These are phyloP conservation scores for Paramecium caudatum DNA, from an alignment of 73 alveolate species.

Conservation along the genomic window DNA sequence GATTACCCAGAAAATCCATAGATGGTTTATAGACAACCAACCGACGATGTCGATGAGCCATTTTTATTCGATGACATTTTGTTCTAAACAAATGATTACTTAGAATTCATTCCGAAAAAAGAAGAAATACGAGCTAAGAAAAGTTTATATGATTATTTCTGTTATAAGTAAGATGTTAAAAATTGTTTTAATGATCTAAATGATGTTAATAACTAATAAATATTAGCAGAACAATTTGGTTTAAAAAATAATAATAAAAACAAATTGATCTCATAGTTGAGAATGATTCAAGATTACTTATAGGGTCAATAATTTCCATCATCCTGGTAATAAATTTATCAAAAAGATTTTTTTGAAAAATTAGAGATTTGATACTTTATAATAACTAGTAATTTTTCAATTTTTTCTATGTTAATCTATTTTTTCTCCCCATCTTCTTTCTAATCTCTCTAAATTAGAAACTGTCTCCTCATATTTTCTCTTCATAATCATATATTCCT, in stretches of 20 bases:
- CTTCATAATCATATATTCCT: neutral
- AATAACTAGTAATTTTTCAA: neutral
- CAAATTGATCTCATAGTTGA: neutral
- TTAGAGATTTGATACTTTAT: conserved; percentile 1
- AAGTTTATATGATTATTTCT: neutral
- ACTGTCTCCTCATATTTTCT: conserved; percentile 63
- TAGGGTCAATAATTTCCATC: neutral
- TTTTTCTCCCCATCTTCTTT: conserved; percentile 56
- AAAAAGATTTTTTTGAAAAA: neutral
- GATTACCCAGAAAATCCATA: conserved; percentile 26
- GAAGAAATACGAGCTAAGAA: neutral
- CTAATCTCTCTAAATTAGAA: conserved; percentile 19
- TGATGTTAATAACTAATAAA: neutral
- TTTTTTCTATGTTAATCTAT: conserved; percentile 57
- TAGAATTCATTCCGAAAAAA: neutral
- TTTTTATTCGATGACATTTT: neutral
- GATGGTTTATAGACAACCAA: conserved; percentile 19
- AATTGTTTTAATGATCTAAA: neutral
- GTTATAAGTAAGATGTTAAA: neutral
- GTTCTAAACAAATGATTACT: conserved; percentile 4
- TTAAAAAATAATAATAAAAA: conserved; percentile 21
- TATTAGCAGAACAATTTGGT: conserved; percentile 28
- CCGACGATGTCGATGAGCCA: too few relatives aligned
- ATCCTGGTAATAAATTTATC: neutral
- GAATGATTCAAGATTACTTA: neutral